Conservation (phyloP, 23 red algal species). For the Agarophyton chilense region DNA sequence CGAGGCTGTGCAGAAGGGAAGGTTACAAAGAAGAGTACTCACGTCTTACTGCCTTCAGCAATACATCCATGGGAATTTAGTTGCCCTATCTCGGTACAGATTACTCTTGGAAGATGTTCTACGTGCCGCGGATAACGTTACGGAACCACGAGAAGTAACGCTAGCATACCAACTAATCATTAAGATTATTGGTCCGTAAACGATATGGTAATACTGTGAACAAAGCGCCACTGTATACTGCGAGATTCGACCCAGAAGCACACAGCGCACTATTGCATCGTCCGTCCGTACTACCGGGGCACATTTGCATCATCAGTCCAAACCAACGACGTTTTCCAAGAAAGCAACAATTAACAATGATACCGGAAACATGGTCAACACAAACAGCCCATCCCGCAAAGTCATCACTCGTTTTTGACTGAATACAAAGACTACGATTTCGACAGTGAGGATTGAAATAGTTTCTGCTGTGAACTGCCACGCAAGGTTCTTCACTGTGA, state of each 20-base stretch:
- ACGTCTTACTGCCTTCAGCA: conserved; percentile 60
- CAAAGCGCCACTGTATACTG: too few relatives aligned
- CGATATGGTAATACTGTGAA: neutral
- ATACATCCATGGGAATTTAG: conserved; percentile 24
- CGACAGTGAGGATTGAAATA: conserved; percentile 64
- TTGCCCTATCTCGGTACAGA: conserved; percentile 38
- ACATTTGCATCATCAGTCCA: conserved; percentile 38
- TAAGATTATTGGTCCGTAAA: conserved; percentile 6
- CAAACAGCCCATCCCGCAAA: conserved; percentile 27
- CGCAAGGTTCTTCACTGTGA: conserved; percentile 60
- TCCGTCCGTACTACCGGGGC: neutral
- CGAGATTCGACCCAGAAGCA: too few relatives aligned
- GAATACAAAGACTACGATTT: conserved; percentile 45
- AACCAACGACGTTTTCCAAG: conserved; percentile 74
- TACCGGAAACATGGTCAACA: conserved; percentile 57
- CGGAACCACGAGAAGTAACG: conserved; percentile 44
- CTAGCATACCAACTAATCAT: conserved; percentile 25
- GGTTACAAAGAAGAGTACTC: conserved; percentile 46
- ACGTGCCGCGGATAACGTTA: neutral
- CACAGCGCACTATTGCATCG: too few relatives aligned
- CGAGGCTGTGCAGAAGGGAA: conserved; percentile 44
- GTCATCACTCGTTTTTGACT: conserved; percentile 51
- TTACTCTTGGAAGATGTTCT: conserved; percentile 48
- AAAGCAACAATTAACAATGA: conserved; percentile 56
- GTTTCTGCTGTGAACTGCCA: conserved; percentile 88